Percentiles rank a stretch among this genome's conserved stretches.
These are phyloP conservation scores for Erucastrum elatum DNA, from an alignment of 345 rosid genomes.

Conservation along the genomic window DNA sequence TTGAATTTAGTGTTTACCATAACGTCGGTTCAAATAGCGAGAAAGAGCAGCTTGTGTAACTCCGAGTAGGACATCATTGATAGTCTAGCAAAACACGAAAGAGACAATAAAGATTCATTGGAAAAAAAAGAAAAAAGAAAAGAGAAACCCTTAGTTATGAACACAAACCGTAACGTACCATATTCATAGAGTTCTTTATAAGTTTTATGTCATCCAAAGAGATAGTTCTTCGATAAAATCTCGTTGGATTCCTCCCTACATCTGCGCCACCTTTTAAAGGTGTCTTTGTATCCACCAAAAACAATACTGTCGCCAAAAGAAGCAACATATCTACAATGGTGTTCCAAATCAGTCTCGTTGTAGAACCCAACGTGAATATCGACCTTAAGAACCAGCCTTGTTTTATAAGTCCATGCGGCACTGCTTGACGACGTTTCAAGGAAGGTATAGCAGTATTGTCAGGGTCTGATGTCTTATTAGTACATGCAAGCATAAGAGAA, in stretches of 20 bases:
- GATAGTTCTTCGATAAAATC: slow-evolving; percentile 48
- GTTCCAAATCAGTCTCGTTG: slow-evolving; percentile 48
- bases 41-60: slow-evolving; percentile 2
- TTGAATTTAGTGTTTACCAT: background rate
- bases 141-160: background rate
- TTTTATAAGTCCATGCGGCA: background rate
- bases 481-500: slow-evolving; percentile 55
- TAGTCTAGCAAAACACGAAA: slow-evolving; percentile 45
- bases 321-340: slow-evolving; percentile 49
- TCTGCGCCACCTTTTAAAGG: slow-evolving; percentile 46
- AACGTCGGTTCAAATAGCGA: background rate
- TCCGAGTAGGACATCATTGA: slow-evolving; percentile 56
- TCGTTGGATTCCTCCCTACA: slow-evolving; percentile 29
- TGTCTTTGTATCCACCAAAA: slow-evolving; percentile 51
- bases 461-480: slow-evolving; percentile 61
- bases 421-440: slow-evolving; percentile 29
- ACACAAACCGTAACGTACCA: slow-evolving; percentile 19
- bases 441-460: slow-evolving; percentile 54
- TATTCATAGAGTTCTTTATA: slow-evolving; percentile 31
- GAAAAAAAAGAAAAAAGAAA: background rate
- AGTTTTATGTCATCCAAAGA: slow-evolving; percentile 58
- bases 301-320: slow-evolving; percentile 44
- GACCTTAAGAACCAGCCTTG: slow-evolving; percentile 37
- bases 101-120: slow-evolving; percentile 1
- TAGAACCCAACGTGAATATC: slow-evolving; percentile 40